Percentiles rank a stretch among this genome's conserved stretches.
Conservation (phyloP, 768 basidiomycete genomes). For the Hygrophorus pudorinus region DNA sequence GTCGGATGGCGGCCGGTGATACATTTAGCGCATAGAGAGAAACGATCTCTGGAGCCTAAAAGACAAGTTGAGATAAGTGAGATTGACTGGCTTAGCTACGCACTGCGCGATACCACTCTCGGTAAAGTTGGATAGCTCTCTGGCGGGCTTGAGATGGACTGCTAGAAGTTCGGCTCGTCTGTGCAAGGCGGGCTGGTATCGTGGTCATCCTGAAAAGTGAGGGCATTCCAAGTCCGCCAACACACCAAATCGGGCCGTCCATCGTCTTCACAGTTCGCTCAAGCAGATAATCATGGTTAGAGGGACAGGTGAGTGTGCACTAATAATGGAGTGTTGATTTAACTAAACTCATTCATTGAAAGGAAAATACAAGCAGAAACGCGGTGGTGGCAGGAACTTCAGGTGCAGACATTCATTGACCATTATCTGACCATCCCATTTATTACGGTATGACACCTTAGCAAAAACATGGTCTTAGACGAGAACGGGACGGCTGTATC, state of each 20-base stretch:
- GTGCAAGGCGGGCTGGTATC: conserved; percentile 85
- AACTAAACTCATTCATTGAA: neutral
- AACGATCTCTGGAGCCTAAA: conserved; percentile 86
- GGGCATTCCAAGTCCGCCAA: neutral
- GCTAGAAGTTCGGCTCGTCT: conserved; percentile 49
- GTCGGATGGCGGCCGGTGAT: conserved; percentile 68
- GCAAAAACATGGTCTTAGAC: conserved; percentile 52
- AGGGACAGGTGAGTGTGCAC: conserved; percentile 30
- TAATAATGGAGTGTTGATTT: neutral
- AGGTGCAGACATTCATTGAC: conserved; percentile 32
- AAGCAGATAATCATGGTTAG: conserved; percentile 31
- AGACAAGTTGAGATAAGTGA: neutral
- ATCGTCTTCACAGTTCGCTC: conserved; percentile 7
- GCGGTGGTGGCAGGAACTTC: conserved; percentile 83
- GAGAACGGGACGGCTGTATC: conserved; percentile 44
- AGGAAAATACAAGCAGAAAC: conserved; percentile 82
- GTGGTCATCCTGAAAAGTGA: conserved; percentile 54
- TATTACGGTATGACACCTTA: conserved; percentile 15
- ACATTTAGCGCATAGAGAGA: conserved; percentile 73
- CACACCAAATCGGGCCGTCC: conserved; percentile 4
- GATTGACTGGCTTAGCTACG: conserved; percentile 20
- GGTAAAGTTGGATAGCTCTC: conserved; percentile 70
- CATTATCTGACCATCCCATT: conserved; percentile 7
- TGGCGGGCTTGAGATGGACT: conserved; percentile 50
- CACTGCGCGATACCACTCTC: conserved; percentile 90